These are phyloP conservation scores for Pseudogymnoascus destructans DNA, from an alignment of 2,329 filamentous ascomycete species.

Conservation along the genomic window DNA sequence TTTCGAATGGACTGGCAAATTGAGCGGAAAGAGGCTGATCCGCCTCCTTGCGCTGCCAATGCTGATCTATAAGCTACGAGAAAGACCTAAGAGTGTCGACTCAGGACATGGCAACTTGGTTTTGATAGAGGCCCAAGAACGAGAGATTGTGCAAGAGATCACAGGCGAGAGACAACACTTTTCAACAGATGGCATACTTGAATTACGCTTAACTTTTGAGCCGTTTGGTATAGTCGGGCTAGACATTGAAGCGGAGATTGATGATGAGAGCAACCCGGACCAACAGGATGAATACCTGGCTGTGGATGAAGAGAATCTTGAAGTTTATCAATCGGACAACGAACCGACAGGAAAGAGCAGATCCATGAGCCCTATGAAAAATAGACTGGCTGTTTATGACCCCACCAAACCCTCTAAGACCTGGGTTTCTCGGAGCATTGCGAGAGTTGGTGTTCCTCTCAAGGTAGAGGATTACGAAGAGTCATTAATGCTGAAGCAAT, in stretches of 20 bases:
- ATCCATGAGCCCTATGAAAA: constrained; percentile 22
- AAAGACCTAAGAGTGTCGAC: constrained; percentile 29
- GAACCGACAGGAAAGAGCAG: not conserved
- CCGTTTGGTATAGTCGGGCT: constrained; percentile 67
- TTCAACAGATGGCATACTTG: constrained; percentile 60
- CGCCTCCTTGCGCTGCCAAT: constrained; percentile 66
- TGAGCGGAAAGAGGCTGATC: constrained; percentile 75
- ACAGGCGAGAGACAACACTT: constrained; percentile 56
- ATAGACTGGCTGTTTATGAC: constrained; percentile 41
- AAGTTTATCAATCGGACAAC: not conserved
- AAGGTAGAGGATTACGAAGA: constrained; percentile 54
- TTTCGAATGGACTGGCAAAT: constrained; percentile 73
- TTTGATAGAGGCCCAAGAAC: constrained; percentile 33
- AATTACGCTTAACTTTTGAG: constrained; percentile 66
- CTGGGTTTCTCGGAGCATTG: constrained; percentile 56
- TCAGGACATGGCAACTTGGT: constrained; percentile 25
- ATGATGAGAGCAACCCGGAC: constrained; percentile 33
- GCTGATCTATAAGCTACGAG: constrained; percentile 46
- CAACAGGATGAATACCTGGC: constrained; percentile 32
- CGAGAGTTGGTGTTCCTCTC: constrained; percentile 50
- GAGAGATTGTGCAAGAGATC: constrained; percentile 49
- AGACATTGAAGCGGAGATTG: constrained; percentile 59
- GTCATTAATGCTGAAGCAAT: constrained; percentile 11
- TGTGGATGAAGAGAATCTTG: constrained; percentile 41
- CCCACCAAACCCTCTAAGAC: constrained; percentile 50